Evolutionary conservation across 441 rosid species (phyloP).

Genomic region (Macaranga tanarius): DNA sequence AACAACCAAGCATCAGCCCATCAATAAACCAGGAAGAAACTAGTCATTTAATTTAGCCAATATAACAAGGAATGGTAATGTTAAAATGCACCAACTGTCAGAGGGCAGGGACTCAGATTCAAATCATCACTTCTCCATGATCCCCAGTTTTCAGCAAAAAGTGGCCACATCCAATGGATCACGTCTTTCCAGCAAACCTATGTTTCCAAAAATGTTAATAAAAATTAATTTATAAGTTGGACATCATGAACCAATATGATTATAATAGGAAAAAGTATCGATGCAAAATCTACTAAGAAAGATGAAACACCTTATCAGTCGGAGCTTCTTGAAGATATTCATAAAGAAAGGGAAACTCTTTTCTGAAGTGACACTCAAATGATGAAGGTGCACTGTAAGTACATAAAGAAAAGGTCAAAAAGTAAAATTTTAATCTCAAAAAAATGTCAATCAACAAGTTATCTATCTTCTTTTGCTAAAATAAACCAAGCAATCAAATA

Average conservation of each 20-base stretch:
- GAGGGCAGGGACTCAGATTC: slow-evolving; percentile 77
- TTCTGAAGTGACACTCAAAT: slow-evolving; percentile 61
- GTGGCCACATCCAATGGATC: slow-evolving; percentile 98
- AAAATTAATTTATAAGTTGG: not conserved
- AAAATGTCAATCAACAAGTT: not conserved
- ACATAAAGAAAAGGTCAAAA: slow-evolving; percentile 8
- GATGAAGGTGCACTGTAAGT: slow-evolving; percentile 70
- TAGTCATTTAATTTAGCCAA: slow-evolving; percentile 11
- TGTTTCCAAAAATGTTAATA: slow-evolving; percentile 1
- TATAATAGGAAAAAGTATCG: slow-evolving; percentile 1
- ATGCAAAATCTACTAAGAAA: not conserved
- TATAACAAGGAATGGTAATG: slow-evolving; percentile 16
- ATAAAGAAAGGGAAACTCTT: slow-evolving; percentile 61
- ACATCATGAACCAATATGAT: not conserved
- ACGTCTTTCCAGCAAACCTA: slow-evolving; percentile 90
- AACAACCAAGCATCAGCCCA: slow-evolving; percentile 3
- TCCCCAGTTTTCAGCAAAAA: slow-evolving; percentile 76
- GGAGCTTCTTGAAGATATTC: slow-evolving; percentile 75
- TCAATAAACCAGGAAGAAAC: slow-evolving; percentile 13
- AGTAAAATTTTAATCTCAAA: slow-evolving; percentile 9
- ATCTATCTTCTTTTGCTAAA: not conserved
- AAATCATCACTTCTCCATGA: slow-evolving; percentile 81
- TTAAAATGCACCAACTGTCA: slow-evolving; percentile 53
- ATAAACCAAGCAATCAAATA: not conserved
- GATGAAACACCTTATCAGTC: slow-evolving; percentile 45